Evolutionary conservation across 2,329 filamentous ascomycete genomes (phyloP).

Genomic region (Alternaria conjuncta): DNA sequence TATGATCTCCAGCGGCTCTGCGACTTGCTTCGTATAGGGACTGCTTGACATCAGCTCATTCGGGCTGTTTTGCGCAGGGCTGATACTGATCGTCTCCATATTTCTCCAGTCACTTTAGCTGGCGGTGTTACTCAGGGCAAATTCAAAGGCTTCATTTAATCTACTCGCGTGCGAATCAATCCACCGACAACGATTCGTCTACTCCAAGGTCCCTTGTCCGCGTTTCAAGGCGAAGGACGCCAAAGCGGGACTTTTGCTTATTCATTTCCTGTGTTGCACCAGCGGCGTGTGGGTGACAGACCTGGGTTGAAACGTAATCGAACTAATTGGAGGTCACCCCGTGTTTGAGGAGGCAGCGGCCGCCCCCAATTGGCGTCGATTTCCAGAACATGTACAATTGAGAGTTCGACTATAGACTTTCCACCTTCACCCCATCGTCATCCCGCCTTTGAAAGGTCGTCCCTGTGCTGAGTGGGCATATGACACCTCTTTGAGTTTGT

Average conservation of each 20-base stretch:
- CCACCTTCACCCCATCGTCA: constrained; percentile 14
- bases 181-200: constrained; percentile 4
- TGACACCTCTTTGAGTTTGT: constrained; percentile 25
- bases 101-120: constrained; percentile 7
- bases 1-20: constrained; percentile 30
- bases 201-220: constrained; percentile 4
- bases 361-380: constrained; percentile 31
- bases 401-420: constrained; percentile 12
- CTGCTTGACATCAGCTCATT: constrained; percentile 30
- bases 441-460: constrained; percentile 4
- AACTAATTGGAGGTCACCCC: constrained; percentile 16
- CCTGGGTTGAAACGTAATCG: constrained; percentile 24
- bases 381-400: not conserved
- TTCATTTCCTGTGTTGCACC: constrained; percentile 14
- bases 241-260: constrained; percentile 18
- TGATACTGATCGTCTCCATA: constrained; percentile 32
- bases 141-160: constrained; percentile 9
- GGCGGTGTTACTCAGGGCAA: not conserved
- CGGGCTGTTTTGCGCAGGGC: constrained; percentile 22
- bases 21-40: constrained; percentile 29
- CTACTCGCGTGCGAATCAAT: constrained; percentile 12
- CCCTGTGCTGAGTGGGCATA: constrained; percentile 9
- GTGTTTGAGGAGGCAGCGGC: constrained; percentile 27
- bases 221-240: constrained; percentile 19
- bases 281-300: constrained; percentile 15